phyloP scores from a whole-genome alignment of 495 filamentous ascomycete species.

The Umbilicaria muhlenbergii region DNA sequence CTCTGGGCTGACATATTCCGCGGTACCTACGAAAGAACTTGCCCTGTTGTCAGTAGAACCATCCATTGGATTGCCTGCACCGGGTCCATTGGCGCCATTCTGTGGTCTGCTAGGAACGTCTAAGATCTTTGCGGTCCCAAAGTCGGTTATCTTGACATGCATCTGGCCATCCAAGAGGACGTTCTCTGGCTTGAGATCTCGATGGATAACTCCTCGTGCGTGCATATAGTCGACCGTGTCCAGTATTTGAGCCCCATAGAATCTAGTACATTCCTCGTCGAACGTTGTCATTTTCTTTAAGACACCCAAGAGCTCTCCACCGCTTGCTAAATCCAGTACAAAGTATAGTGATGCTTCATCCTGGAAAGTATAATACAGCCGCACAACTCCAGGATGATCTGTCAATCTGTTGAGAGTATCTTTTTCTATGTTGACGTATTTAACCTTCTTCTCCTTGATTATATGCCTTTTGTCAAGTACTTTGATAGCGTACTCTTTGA shows the following conservation, averaged over 20 bases:
- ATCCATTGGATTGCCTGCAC: constrained; percentile 31
- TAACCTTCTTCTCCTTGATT: constrained; percentile 99
- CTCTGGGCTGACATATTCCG: constrained; percentile 96
- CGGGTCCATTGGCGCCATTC: constrained; percentile 13
- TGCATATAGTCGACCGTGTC: constrained; percentile 99
- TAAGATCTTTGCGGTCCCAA: constrained; percentile 91
- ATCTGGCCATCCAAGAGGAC: constrained; percentile 88
- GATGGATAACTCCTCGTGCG: constrained; percentile 84
- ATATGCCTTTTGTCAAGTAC: constrained; percentile 98
- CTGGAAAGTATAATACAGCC: constrained; percentile 97
- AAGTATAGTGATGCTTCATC: constrained; percentile 94
- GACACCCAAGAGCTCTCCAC: constrained; percentile 82
- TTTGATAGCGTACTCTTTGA: constrained; percentile 97
- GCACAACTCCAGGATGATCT: constrained; percentile 92
- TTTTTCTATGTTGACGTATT: constrained; percentile 99
- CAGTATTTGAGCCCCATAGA: constrained; percentile 92
- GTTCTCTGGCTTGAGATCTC: constrained; percentile 96
- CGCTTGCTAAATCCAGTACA: constrained; percentile 84
- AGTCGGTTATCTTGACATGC: constrained; percentile 98
- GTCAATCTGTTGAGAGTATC: constrained; percentile 92
- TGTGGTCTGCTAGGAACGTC: constrained; percentile 43
- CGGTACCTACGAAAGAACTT: constrained; percentile 93
- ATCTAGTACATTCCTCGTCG: constrained; percentile 87
- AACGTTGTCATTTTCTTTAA: constrained; percentile 90
- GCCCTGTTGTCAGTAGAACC: constrained; percentile 55